These are phyloP conservation scores for Ogataea nitratoaversa DNA, from an alignment of 805 yeast species.

Conservation along the genomic window DNA sequence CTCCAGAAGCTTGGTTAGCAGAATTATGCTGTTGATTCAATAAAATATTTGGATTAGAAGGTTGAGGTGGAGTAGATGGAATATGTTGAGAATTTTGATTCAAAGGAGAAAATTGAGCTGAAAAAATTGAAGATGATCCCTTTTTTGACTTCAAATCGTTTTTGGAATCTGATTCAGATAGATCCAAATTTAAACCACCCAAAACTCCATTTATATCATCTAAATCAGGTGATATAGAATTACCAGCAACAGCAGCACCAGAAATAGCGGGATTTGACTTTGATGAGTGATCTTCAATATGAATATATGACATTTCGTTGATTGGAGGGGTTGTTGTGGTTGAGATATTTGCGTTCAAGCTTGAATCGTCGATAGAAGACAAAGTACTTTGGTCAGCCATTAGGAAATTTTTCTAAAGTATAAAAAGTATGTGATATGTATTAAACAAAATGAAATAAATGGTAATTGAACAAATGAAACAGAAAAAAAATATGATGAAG, in stretches of 20 bases:
- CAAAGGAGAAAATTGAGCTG: constrained; percentile 24
- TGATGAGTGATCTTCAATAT: constrained; percentile 4
- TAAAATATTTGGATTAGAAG: constrained; percentile 17
- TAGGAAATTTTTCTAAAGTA: neutral
- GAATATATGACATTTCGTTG: constrained; percentile 21
- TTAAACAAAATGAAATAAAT: neutral
- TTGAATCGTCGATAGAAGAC: constrained; percentile 30
- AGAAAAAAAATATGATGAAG: constrained; percentile 4
- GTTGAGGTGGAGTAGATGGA: constrained; percentile 27
- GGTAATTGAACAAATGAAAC: constrained; percentile 1
- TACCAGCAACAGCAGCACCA: constrained; percentile 1
- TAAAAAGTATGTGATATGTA: neutral
- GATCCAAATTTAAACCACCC: constrained; percentile 41
- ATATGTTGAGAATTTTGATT: constrained; percentile 13
- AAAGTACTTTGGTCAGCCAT: constrained; percentile 35
- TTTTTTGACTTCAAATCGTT: constrained; percentile 7
- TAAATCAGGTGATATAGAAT: constrained; percentile 18
- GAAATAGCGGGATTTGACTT: neutral
- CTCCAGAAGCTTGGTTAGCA: constrained; percentile 2
- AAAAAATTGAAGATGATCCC: constrained; percentile 17
- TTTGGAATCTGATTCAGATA: constrained; percentile 11
- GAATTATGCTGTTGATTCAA: constrained; percentile 12
- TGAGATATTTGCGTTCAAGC: constrained; percentile 22
- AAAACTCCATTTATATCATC: constrained; percentile 46
- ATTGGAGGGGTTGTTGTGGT: constrained; percentile 32